phyloP scores from a whole-genome alignment of 2,329 filamentous ascomycete species.

The Fonsecaea multimorphosa region DNA sequence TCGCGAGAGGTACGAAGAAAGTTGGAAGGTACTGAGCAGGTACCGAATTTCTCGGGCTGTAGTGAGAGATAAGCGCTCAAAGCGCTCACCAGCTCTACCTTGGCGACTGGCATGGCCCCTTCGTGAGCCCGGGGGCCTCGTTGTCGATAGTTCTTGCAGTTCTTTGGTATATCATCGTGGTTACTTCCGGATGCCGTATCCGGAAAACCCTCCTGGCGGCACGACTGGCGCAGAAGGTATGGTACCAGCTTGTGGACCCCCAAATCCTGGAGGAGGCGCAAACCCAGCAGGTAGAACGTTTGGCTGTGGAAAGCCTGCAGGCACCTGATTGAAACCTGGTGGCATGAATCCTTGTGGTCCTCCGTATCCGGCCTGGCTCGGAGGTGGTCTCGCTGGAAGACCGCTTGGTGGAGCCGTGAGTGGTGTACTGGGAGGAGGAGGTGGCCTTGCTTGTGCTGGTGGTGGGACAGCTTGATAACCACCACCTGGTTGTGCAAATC shows the following conservation, averaged over 20 bases:
- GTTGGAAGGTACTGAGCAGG: neutral
- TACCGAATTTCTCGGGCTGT: neutral
- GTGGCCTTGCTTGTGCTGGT: slow-evolving; percentile 53
- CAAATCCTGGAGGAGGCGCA: slow-evolving; percentile 57
- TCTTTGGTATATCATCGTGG: neutral
- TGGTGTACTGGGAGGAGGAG: slow-evolving; percentile 63
- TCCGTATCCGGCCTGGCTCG: slow-evolving; percentile 70
- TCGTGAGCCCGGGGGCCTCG: neutral
- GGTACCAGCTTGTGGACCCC: slow-evolving; percentile 29
- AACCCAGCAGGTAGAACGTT: slow-evolving; percentile 59
- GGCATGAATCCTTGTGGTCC: slow-evolving; percentile 64
- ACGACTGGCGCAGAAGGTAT: slow-evolving; percentile 37
- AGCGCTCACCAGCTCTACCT: neutral
- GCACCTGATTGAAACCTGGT: slow-evolving; percentile 47
- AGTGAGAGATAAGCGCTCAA: neutral
- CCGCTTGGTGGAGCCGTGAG: slow-evolving; percentile 57
- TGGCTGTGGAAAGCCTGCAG: slow-evolving; percentile 47
- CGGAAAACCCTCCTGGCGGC: slow-evolving; percentile 31
- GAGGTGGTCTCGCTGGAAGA: slow-evolving; percentile 72
- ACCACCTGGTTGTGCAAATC: slow-evolving; percentile 50
- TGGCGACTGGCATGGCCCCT: neutral
- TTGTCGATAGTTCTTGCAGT: neutral
- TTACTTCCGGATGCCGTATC: slow-evolving; percentile 37
- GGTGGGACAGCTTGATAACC: slow-evolving; percentile 52
- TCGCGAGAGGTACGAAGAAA: neutral